A percentile compares a stretch with the other conserved stretches of the same genome.
Evolutionary conservation across 345 rosid genomes (phyloP).

Genomic region (Arabidopsis arenosa): DNA sequence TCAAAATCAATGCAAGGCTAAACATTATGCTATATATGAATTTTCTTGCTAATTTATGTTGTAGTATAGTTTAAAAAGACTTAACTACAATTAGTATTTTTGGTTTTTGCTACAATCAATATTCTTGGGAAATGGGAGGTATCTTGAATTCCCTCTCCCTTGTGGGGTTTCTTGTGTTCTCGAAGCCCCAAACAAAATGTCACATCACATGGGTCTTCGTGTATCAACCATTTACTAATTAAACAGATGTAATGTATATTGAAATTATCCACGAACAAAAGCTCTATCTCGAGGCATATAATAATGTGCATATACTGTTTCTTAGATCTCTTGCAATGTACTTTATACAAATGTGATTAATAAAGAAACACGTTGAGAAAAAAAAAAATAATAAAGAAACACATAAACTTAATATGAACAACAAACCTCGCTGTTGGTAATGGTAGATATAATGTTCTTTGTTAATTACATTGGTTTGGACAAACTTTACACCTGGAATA

Average conservation of each 20-base stretch:
- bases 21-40: not conserved
- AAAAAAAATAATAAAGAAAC: not conserved
- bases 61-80: not conserved
- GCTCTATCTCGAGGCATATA: not conserved
- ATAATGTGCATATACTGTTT: not conserved
- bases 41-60: not conserved
- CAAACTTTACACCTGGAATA: not conserved
- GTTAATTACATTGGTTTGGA: not conserved
- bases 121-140: conserved; percentile 6
- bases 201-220: conserved; percentile 16
- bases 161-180: conserved; percentile 10
- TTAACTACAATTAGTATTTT: not conserved
- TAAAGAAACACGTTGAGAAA: too few species aligned
- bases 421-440: not conserved
- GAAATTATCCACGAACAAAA: not conserved
- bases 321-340: not conserved
- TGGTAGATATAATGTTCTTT: not conserved
- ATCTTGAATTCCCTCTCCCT: not conserved
- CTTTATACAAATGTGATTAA: not conserved
- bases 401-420: not conserved
- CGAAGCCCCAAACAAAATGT: conserved; percentile 27
- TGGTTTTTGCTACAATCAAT: not conserved
- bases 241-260: not conserved
- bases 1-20: not conserved
- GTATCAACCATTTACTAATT: conserved; percentile 11